Evolutionary conservation across 2,329 filamentous ascomycete genomes (phyloP), one percentile per base, ranked within the genome.

Genomic region (Xylariaceae sp.): DNA sequence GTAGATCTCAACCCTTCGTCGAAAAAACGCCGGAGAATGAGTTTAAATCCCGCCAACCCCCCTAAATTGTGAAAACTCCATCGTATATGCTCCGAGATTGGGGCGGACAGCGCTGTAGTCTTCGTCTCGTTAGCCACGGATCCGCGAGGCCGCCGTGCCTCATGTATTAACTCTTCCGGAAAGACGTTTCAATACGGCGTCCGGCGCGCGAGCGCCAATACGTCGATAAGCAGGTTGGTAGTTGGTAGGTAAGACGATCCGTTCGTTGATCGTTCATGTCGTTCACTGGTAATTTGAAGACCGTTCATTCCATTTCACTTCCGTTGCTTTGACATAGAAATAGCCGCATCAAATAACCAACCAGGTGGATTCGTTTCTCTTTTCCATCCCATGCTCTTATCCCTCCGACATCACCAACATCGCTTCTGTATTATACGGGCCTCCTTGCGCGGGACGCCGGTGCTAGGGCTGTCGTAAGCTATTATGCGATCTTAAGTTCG

Each of bases 401-500:
- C 57, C 52, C 40, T 44, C 48, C 30, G 47, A 37, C 37, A 49
- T 53, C 41, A 50, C 55, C 41, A 53, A 51, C 45, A 37, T 47
- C 51, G 44, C 21, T n/a, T 29, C 19, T 43, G 37, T 44, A 53
- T 36, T 48, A 39, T 39, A 36, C 22, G 4, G 45, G 21, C 21
- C 41, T 29, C 47, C 21, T 48, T 51, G 48, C 22, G 26, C 18
- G 42, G 48, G 32, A 30, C 44, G 55, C 19, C 49, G 29, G 47
- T 34, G 47, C 46, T 13, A 51, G 16, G 29, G 19, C n/a, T 40
- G 39, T 43, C 8, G 49, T 37, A 40, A 49, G 49, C 15, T 44
- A 29, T 57, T 57, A 57, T 40, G 56, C 47, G 30, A 59, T 53
- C 34, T 51, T 51, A 16, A 59, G 54, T 19, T 48, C 37, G 32